Percentiles rank a stretch among this genome's conserved stretches.
These are phyloP conservation scores for Smithsoniella earleae DNA, from an alignment of 163 green algal species.

Conservation along the genomic window DNA sequence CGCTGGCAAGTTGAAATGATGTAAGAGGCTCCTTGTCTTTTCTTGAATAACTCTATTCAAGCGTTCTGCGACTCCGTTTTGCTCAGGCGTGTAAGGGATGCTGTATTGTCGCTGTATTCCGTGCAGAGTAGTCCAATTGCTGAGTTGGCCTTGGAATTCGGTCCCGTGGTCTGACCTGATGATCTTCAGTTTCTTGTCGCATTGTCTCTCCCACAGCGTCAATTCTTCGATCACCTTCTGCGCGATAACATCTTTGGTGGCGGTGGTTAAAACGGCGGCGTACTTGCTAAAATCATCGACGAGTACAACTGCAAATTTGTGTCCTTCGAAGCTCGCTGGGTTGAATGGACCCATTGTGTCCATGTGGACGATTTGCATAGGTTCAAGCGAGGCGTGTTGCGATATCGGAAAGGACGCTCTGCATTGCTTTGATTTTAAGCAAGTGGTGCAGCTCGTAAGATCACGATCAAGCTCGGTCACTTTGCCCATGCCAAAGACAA, in stretches of 20 bases:
- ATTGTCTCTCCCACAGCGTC: constrained; percentile 27
- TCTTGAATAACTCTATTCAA: constrained; percentile 39
- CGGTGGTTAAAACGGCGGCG: background rate
- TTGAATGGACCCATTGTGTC: constrained; percentile 35
- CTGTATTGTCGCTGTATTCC: constrained; percentile 37
- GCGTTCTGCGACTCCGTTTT: constrained; percentile 43
- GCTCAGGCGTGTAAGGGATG: constrained; percentile 39
- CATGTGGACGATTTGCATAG: constrained; percentile 37
- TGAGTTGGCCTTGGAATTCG: constrained; percentile 35
- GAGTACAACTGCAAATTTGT: constrained; percentile 34
- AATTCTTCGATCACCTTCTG: background rate
- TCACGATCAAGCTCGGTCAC: too few species aligned
- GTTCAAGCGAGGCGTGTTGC: too few species aligned
- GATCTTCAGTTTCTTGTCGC: constrained; percentile 2
- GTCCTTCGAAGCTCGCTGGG: constrained; percentile 11
- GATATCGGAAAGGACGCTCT: too few species aligned
- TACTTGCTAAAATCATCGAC: constrained; percentile 39
- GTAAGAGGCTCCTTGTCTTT: constrained; percentile 27
- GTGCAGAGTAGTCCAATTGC: background rate
- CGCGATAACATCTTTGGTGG: constrained; percentile 28
- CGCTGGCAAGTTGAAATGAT: constrained; percentile 15
- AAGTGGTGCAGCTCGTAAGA: too few species aligned
- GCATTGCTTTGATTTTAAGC: too few species aligned
- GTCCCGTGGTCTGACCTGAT: constrained; percentile 39
- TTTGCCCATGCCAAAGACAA: too few species aligned